Base-by-base conservation (phyloP, 2,329 filamentous ascomycete species). In the Rhinocladiella similis region DNA sequence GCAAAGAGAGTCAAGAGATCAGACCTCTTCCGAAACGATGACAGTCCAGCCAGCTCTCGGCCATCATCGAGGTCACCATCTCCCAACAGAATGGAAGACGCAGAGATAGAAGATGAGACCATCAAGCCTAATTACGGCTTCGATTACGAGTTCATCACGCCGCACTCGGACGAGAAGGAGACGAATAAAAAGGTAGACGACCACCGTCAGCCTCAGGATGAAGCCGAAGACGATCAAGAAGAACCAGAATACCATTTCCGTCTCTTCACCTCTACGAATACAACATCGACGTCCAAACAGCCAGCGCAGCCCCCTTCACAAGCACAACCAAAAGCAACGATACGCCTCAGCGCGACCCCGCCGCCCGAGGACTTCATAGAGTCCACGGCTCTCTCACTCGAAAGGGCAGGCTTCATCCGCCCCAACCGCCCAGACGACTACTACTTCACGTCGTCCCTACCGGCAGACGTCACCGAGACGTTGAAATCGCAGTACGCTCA, bases 141-240 rank as follows among this genome's bases (percentile, higher is more conserved):
- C 51, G 54, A 63, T 20, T 65, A 65, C 47, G 63, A 65, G 19
- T 62, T 63, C 48, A 54, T 65, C 25, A 29, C 59, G 6, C 55
- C 52, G n/a, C 7, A 43, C 6, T 7, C 38, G 3, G n/a, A 14
- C 9, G 5, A 33, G 29, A 9, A 12, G 29, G 7, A 33, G 29
- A 12, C 5, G 29, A 33, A 27, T 3, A 27, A 27, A 27, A 3
- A 27, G 7, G 19, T n/a, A 3, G 39, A 16, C 42, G 36, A 47
- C 9, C 36, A n/a, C 9, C n/a, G 14, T 20, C 42, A 27, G 41
- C 14, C 47, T 33, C 13, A 45, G 41, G 18, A 9, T 27, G 39
- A 51, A 16, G 25, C 25, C 29, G 10, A 33, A 9, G 29, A 9
- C 45, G 12, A 43, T 22, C 38, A 48, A 35, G 48, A 54, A 38